Percentiles rank a stretch among this genome's conserved stretches.
Evolutionary conservation across 768 basidiomycete genomes (phyloP).

Genomic region (Phaffia australis): DNA sequence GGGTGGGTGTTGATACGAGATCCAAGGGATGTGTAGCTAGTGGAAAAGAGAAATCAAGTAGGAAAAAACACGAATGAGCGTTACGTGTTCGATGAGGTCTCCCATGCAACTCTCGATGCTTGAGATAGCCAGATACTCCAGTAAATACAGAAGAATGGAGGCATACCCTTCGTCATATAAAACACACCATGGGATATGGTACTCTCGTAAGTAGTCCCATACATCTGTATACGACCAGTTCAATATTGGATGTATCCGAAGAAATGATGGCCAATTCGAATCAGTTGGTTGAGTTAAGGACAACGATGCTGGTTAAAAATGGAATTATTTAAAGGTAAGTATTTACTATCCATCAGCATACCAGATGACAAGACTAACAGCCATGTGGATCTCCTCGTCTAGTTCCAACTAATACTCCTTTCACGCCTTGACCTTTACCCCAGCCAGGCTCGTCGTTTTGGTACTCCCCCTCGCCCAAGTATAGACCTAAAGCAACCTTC

Average conservation of each 20-base stretch:
- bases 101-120: background rate
- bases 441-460: conserved; percentile 24
- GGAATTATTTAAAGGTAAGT: background rate
- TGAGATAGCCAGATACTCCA: background rate
- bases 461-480: conserved; percentile 46
- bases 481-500: conserved; percentile 62
- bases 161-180: conserved; percentile 84
- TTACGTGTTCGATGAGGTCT: background rate
- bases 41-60: background rate
- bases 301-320: conserved; percentile 50
- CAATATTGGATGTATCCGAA: conserved; percentile 88
- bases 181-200: conserved; percentile 72
- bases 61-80: background rate
- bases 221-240: conserved; percentile 86
- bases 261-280: conserved; percentile 74
- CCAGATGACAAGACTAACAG: conserved; percentile 47
- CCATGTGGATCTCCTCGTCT: conserved; percentile 85
- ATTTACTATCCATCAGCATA: background rate
- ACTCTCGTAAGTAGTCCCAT: conserved; percentile 68
- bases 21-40: conserved; percentile 91
- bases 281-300: conserved; percentile 70
- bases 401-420: conserved; percentile 80
- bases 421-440: conserved; percentile 42
- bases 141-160: background rate
- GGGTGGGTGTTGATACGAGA: conserved; percentile 90